phyloP scores from a whole-genome alignment of 768 basidiomycete genomes.

The Rhodotorula sphaerocarpa region DNA sequence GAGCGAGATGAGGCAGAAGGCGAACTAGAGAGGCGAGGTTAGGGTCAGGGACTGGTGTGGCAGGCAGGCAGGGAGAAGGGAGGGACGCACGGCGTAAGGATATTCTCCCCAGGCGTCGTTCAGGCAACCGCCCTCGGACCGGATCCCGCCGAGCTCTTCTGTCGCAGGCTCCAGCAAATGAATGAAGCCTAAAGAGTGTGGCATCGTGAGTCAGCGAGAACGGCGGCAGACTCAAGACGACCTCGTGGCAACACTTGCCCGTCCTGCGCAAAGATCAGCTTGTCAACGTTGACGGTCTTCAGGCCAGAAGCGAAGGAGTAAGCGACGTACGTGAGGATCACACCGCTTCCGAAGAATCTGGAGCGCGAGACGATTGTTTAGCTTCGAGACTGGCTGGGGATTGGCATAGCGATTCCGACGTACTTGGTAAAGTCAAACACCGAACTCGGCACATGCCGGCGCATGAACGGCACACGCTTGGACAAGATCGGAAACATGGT shows the following conservation, averaged over 20 bases:
- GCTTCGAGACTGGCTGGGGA: neutral
- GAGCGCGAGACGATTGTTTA: no score
- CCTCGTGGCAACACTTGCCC: no score
- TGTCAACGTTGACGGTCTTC: neutral
- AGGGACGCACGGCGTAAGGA: conserved; percentile 34
- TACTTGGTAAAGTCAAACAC: conserved; percentile 41
- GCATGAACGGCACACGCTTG: conserved; percentile 31
- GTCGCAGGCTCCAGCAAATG: conserved; percentile 38
- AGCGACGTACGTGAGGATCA: neutral
- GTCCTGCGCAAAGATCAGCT: neutral
- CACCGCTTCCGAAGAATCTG: conserved; percentile 29
- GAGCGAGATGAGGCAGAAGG: conserved; percentile 38
- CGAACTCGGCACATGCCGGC: conserved; percentile 23
- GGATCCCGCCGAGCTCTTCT: conserved; percentile 27
- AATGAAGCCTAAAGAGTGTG: conserved; percentile 36
- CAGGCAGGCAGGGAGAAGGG: neutral
- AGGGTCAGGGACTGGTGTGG: neutral
- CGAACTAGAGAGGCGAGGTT: conserved; percentile 16
- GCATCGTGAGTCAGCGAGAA: neutral
- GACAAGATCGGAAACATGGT: conserved; percentile 39
- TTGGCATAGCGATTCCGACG: neutral
- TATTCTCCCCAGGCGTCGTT: conserved; percentile 39
- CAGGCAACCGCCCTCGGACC: conserved; percentile 37
- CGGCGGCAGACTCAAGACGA: no score
- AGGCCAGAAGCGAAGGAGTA: no score